Base-by-base conservation (phyloP, 2,329 filamentous ascomycete genomes). In the Talaromyces rugulosus region DNA sequence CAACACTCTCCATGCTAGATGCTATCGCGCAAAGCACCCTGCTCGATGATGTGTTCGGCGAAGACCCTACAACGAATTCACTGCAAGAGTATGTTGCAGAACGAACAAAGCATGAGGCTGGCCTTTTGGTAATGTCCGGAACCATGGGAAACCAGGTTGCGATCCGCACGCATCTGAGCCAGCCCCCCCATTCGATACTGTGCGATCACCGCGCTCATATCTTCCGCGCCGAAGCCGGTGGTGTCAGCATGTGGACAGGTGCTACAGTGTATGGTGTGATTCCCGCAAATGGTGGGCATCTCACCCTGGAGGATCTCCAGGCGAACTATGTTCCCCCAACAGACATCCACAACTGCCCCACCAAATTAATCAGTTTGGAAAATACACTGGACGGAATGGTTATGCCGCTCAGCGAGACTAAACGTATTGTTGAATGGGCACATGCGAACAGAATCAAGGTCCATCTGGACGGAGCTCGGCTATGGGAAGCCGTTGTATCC, bases 91-190 rank as follows among this genome's bases (percentile, higher is more conserved):
- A 90, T 73, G 83, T 96, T 52, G 91, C 92, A 18, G 72, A 83
- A 34, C 82, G 96, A 3, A 85, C 91, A 0, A 86, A 86, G 67
- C 92, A 96, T 68, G 88, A 92, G 69, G 87, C 86, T 7, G 89
- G 85, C 0, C 81, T 97, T 4, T 87, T 96, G 59, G 91, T 96
- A 60, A 82, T 96, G 63, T 95, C 91, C 0, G 94, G 94, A 3
- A 96, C 93, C 4, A 96, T 96, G 92, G 92, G 92, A 47, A 97
- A 97, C 77, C 92, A 96, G 74, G 81, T 97, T 18, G 88, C 89
- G 0, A 82, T 96, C 50, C 87, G 93, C 44, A 84, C 90, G 1
- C 89, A 95, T 63, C 82, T 97, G 14, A 84, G 81, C 0, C 89
- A 91, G 63, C 92, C 93, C 14, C 94, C 94, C 0, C 87, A 96